Conservation (phyloP, 176 grass and related monocot species). For the Oryza meridionalis region DNA sequence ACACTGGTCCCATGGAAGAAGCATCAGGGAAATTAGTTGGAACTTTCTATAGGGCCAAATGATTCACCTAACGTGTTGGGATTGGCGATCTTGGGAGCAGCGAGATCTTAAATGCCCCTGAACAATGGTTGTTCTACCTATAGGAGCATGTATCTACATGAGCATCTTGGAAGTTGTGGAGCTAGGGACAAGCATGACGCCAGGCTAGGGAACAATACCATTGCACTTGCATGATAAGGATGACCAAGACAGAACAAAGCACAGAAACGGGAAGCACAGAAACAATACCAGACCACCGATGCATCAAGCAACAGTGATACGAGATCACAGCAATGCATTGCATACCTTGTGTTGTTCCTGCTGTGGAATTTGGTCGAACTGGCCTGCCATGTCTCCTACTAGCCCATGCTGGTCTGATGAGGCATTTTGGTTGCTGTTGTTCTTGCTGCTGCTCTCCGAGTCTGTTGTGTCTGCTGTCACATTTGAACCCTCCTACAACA, state of each 20-base stretch:
- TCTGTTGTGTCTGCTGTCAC: constrained; percentile 50
- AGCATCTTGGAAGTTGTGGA: constrained; percentile 60
- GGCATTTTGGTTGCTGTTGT: constrained; percentile 42
- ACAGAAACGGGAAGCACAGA: neutral
- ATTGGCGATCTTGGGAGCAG: constrained; percentile 54
- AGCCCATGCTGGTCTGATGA: constrained; percentile 45
- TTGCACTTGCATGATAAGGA: constrained; percentile 23
- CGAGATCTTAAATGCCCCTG: constrained; percentile 47
- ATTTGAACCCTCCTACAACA: constrained; percentile 47
- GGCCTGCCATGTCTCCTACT: constrained; percentile 25
- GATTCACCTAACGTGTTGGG: constrained; percentile 55
- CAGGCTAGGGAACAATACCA: constrained; percentile 28
- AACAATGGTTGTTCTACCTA: constrained; percentile 18
- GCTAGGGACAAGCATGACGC: constrained; percentile 43
- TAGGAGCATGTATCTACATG: constrained; percentile 39
- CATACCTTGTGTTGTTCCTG: constrained; percentile 46
- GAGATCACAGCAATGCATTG: neutral
- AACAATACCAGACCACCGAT: neutral
- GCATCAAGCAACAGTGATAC: neutral
- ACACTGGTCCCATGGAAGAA: neutral
- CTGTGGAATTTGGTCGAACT: constrained; percentile 42
- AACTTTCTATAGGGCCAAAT: constrained; percentile 22
- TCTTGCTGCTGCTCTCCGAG: constrained; percentile 63
- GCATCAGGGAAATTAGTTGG: constrained; percentile 13
- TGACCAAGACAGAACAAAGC: constrained; percentile 19